Percentiles rank a stretch among this genome's conserved stretches.
Evolutionary conservation across 179 eudicot genomes (phyloP).

Genomic region (Heliamphora pulchella): DNA sequence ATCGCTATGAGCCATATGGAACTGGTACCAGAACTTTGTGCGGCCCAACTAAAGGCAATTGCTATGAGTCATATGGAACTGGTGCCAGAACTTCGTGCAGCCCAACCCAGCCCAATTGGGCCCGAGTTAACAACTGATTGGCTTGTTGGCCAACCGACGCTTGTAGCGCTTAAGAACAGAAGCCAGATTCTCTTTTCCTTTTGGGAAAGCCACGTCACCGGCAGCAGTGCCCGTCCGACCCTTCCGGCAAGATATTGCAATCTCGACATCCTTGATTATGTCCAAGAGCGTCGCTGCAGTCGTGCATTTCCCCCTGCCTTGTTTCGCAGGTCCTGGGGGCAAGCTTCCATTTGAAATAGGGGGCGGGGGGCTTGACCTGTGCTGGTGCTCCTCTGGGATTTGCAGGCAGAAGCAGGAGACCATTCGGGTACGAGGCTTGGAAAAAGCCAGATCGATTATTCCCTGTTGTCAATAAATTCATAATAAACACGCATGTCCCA

Average conservation of each 20-base stretch:
- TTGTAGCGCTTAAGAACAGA: constrained; percentile 92
- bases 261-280: constrained; percentile 72
- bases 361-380: constrained; percentile 44
- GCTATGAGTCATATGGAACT: constrained; percentile 12
- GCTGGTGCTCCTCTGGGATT: constrained; percentile 47
- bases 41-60: constrained; percentile 28
- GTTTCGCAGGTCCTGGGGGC: constrained; percentile 61
- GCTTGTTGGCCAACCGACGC: constrained; percentile 67
- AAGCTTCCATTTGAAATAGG: constrained; percentile 39
- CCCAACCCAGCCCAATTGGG: constrained; percentile 28
- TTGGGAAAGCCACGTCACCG: constrained; percentile 95
- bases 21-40: constrained; percentile 29
- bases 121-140: constrained; percentile 21
- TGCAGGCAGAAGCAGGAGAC: constrained; percentile 86
- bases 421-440: constrained; percentile 56
- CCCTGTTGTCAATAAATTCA: constrained; percentile 41
- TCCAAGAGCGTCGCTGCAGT: constrained; percentile 63
- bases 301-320: constrained; percentile 62
- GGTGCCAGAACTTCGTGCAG: constrained; percentile 28
- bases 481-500: neutral
- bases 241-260: constrained; percentile 70
- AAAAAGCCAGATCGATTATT: constrained; percentile 63
- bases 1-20: constrained; percentile 16
- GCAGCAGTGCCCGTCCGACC: constrained; percentile 97
- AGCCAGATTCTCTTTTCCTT: constrained; percentile 88